phyloP scores from a whole-genome alignment of 2,329 filamentous ascomycete genomes.

The Venturia pyrina region DNA sequence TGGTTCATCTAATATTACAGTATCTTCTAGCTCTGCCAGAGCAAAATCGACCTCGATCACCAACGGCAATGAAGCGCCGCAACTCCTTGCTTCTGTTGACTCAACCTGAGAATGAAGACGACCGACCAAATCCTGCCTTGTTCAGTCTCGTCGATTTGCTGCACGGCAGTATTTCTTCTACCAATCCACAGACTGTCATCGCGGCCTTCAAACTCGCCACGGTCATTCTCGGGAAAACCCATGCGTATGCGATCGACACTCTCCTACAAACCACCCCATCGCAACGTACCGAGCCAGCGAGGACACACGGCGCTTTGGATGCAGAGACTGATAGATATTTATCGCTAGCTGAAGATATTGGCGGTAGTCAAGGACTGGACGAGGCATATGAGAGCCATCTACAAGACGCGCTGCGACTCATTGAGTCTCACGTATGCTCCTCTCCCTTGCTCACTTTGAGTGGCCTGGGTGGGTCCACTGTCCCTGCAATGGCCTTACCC shows the following conservation, averaged over 20 bases:
- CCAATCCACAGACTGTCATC: slow-evolving; percentile 78
- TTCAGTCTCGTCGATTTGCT: slow-evolving; percentile 93
- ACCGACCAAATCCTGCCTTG: slow-evolving; percentile 69
- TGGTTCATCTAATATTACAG: slow-evolving; percentile 86
- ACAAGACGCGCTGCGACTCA: slow-evolving; percentile 56
- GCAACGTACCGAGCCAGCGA: slow-evolving; percentile 43
- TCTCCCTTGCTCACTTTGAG: slow-evolving; percentile 54
- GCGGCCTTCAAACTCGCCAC: slow-evolving; percentile 83
- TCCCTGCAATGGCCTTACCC: slow-evolving; percentile 38
- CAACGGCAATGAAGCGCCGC: slow-evolving; percentile 64
- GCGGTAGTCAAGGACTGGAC: slow-evolving; percentile 60
- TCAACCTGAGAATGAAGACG: slow-evolving; percentile 64
- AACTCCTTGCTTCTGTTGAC: slow-evolving; percentile 83
- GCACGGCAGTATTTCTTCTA: slow-evolving; percentile 71
- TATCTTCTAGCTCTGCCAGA: slow-evolving; percentile 81
- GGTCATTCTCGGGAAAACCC: slow-evolving; percentile 76
- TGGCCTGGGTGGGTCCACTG: slow-evolving; percentile 40
- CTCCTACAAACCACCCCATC: slow-evolving; percentile 56
- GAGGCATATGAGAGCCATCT: slow-evolving; percentile 62
- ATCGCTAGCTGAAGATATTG: slow-evolving; percentile 56
- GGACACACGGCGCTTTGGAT: slow-evolving; percentile 65
- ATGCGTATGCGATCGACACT: slow-evolving; percentile 72
- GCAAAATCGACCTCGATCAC: slow-evolving; percentile 27
- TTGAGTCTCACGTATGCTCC: slow-evolving; percentile 68
- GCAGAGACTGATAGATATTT: slow-evolving; percentile 66